phyloP scores from a whole-genome alignment of 177 flowering plant genomes.

The Telopea speciosissima region DNA sequence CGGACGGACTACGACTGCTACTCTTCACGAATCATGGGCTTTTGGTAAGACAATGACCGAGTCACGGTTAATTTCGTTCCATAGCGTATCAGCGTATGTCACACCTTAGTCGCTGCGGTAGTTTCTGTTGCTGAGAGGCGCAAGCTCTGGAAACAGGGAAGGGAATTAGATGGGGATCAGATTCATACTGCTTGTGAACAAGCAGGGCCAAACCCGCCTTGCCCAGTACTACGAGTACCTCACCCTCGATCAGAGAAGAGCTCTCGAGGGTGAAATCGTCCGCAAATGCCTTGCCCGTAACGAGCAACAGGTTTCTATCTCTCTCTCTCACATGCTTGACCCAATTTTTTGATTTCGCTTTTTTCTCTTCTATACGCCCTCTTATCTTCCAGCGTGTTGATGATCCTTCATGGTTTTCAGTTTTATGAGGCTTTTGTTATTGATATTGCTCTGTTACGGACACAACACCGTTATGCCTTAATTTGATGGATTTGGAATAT shows the following conservation, averaged over 20 bases:
- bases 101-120: too few relatives aligned
- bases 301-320: conserved; percentile 71
- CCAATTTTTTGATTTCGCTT: not conserved
- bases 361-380: not conserved
- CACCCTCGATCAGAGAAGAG: conserved; percentile 83
- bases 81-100: too few relatives aligned
- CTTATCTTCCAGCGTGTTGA: too few relatives aligned
- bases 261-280: conserved; percentile 97
- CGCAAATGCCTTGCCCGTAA: conserved; percentile 94
- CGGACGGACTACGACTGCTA: too few relatives aligned
- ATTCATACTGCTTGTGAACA: conserved; percentile 96
- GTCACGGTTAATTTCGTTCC: too few relatives aligned
- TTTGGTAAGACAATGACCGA: too few relatives aligned
- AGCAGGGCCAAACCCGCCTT: conserved; percentile 97
- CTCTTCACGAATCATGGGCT: too few relatives aligned
- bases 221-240: conserved; percentile 99
- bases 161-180: conserved; percentile 79
- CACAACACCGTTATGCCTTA: too few relatives aligned
- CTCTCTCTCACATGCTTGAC: not conserved
- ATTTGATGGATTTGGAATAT: not conserved
- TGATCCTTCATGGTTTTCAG: too few relatives aligned
- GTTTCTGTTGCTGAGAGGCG: not conserved
- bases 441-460: not conserved
- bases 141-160: not conserved
- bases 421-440: not conserved